Evolutionary conservation across 148 eudicot species (phyloP).

Genomic region (Bassia scoparia): DNA sequence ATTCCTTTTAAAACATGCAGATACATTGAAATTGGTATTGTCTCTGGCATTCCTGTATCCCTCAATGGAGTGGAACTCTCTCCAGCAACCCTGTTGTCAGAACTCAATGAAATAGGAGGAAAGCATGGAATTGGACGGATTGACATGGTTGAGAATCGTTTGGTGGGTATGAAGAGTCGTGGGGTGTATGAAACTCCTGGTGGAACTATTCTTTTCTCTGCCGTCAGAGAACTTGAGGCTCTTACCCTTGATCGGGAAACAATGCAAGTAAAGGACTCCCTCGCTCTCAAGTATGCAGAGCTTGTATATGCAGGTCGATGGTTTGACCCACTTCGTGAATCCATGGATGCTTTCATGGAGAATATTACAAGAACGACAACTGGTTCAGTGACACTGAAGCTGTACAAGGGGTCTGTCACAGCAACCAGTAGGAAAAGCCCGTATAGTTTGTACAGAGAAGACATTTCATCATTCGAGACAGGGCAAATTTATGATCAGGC

Average conservation of each 20-base stretch:
- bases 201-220: constrained; percentile 74
- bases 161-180: constrained; percentile 91
- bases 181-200: constrained; percentile 97
- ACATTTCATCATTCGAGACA: constrained; percentile 80
- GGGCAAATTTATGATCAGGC: constrained; percentile 81
- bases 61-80: constrained; percentile 74
- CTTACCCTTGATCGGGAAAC: constrained; percentile 82
- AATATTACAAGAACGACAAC: constrained; percentile 64
- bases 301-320: constrained; percentile 86
- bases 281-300: constrained; percentile 83
- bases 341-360: constrained; percentile 83
- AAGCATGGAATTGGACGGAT: constrained; percentile 74
- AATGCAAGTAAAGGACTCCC: constrained; percentile 62
- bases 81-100: constrained; percentile 71
- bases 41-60: constrained; percentile 72
- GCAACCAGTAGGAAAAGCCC: constrained; percentile 68
- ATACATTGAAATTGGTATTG: constrained; percentile 75
- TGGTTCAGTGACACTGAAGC: constrained; percentile 79
- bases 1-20: constrained; percentile 30
- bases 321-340: constrained; percentile 82
- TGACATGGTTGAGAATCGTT: constrained; percentile 89
- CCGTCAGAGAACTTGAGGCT: constrained; percentile 69
- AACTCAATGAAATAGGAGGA: constrained; percentile 75
- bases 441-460: constrained; percentile 66
- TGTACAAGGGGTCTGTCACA: constrained; percentile 69